Evolutionary conservation across 805 yeast genomes (phyloP).

Genomic region (Pichia ethanolica): DNA sequence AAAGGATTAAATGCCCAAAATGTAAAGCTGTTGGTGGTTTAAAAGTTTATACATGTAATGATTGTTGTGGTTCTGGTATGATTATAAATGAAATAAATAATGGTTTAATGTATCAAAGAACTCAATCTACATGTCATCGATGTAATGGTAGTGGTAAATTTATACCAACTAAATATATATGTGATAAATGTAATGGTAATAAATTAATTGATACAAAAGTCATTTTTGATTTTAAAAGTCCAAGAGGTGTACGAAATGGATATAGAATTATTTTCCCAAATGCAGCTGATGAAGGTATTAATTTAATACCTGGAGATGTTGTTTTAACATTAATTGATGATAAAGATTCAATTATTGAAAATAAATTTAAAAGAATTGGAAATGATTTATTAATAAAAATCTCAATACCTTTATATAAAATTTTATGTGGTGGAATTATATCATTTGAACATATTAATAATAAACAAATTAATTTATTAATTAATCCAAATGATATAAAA

Average conservation of each 20-base stretch:
- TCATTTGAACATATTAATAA: slow-evolving; percentile 32
- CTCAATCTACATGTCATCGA: slow-evolving; percentile 37
- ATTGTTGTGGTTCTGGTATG: slow-evolving; percentile 39
- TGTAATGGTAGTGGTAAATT: slow-evolving; percentile 37
- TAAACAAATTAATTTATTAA: slow-evolving; percentile 31
- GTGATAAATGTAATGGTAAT: slow-evolving; percentile 37
- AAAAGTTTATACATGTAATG: slow-evolving; percentile 25
- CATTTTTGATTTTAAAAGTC: slow-evolving; percentile 43
- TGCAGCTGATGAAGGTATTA: slow-evolving; percentile 58
- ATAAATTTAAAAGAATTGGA: slow-evolving; percentile 31
- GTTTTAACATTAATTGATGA: slow-evolving; percentile 40
- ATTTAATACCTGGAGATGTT: slow-evolving; percentile 60
- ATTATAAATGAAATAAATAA: slow-evolving; percentile 32
- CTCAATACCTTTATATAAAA: slow-evolving; percentile 16
- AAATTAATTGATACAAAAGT: slow-evolving; percentile 43
- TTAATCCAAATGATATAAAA: slow-evolving; percentile 46
- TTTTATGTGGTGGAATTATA: slow-evolving; percentile 24
- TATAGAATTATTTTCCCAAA: slow-evolving; percentile 47
- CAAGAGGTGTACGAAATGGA: slow-evolving; percentile 49
- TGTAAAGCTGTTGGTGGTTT: slow-evolving; percentile 51
- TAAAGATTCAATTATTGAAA: slow-evolving; percentile 11
- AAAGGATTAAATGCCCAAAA: slow-evolving; percentile 37
- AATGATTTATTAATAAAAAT: slow-evolving; percentile 17
- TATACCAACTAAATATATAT: slow-evolving; percentile 27
- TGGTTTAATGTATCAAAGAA: slow-evolving; percentile 39